These are phyloP conservation scores for Phyllostachys edulis DNA, from an alignment of 176 grass and related monocot species.

Conservation along the genomic window DNA sequence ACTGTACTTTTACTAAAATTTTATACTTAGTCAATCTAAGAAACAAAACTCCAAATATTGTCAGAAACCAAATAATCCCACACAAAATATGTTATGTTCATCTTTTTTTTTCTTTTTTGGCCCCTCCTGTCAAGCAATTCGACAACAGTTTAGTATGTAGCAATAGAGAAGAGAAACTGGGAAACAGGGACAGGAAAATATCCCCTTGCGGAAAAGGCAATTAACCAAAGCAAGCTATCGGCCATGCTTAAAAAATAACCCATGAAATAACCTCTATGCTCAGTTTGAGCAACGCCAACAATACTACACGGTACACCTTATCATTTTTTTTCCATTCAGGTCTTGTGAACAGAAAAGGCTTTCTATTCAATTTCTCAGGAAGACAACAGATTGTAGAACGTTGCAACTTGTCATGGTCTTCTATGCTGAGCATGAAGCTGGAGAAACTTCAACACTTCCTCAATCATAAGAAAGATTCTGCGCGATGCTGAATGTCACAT, in stretches of 20 bases:
- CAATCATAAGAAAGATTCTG: conserved; percentile 27
- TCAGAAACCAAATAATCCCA: not conserved
- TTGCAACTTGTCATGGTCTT: not conserved
- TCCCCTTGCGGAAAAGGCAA: not conserved
- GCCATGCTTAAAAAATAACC: not conserved
- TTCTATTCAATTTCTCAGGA: not conserved
- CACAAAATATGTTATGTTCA: not conserved
- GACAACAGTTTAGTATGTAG: not conserved
- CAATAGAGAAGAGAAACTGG: not conserved
- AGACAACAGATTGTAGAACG: not conserved
- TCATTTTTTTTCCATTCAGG: not conserved
- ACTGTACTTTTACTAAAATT: not conserved
- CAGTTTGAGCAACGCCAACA: not conserved
- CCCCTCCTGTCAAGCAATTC: not conserved
- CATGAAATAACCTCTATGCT: conserved; percentile 34
- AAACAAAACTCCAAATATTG: conserved; percentile 5
- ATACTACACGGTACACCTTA: not conserved
- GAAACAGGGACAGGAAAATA: not conserved
- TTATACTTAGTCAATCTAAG: not conserved
- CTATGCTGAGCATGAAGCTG: not conserved
- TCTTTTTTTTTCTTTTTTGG: not conserved
- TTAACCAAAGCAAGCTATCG: not conserved
- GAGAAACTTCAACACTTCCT: not conserved
- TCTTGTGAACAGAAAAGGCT: not conserved
- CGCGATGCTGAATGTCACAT: not conserved